Base-by-base conservation (phyloP, 208 protist species). In the Angomonas deanei region DNA sequence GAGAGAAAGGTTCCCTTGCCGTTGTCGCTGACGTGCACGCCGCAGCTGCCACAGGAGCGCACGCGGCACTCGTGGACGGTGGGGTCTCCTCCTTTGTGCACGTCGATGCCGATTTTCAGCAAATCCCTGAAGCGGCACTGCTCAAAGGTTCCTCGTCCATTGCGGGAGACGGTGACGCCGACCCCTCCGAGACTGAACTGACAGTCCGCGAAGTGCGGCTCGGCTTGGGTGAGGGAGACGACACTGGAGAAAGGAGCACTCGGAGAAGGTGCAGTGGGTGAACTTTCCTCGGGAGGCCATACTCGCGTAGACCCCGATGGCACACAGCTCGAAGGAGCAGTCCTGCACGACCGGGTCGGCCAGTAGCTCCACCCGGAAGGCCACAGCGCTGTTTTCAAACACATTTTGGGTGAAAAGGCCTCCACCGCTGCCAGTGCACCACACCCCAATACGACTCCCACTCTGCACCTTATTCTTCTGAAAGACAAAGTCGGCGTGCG, bases 111-210 rank as follows among this genome's bases (percentile, higher is more conserved):
- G 24, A 26, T 46, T 30, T 48, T 47, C 13, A 49, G 49, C 23
- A 38, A 50, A 36, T 77, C 73, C 5, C 42, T 24, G 17, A 84
- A 30, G 27, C 31, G 17, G 63, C 72, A 78, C 33, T 32, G 27
- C 2, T 66, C 42, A 34, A 84, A 80, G 54, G 13, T 19, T 19
- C 78, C 78, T n/a, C 42, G 46, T 15, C 78, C 78, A n/a, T 57
- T 31, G 23, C 53, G 28, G 21, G 39, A 52, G 2, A 79, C 47
- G 23, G 69, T 30, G 1, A 60, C 62, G 52, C 73, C 78, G n/a
- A 38, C 46, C 24, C 17, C 31, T 61, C 70, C 66, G 24, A 62
- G 23, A 2, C 34, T 30, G 26, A 80, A 66, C 21, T 53, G 49
- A 54, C 68, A 76, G 36, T 54, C 28, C 1, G 31, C 11, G 39